Evolutionary conservation across 2,329 filamentous ascomycete species (phyloP).

Genomic region (Arthroderma sp.): DNA sequence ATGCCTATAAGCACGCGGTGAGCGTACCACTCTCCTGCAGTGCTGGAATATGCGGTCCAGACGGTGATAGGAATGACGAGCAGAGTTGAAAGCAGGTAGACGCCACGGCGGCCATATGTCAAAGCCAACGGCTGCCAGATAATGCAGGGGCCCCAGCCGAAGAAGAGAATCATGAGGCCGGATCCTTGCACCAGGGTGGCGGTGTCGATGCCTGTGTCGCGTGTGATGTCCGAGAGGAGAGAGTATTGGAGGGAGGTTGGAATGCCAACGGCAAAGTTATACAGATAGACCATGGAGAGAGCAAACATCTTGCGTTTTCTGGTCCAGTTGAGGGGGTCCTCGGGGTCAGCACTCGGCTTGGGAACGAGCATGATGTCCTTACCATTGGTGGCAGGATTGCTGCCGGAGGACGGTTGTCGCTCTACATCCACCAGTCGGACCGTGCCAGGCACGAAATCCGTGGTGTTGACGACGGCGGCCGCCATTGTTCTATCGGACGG

Average conservation of each 20-base stretch:
- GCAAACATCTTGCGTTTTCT: slow-evolving; percentile 6
- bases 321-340: slow-evolving; percentile 25
- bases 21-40: slow-evolving; percentile 35
- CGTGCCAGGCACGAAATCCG: too few relatives aligned
- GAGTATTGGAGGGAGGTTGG: slow-evolving; percentile 38
- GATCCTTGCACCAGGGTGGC: slow-evolving; percentile 36
- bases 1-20: slow-evolving; percentile 37
- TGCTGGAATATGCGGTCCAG: slow-evolving; percentile 33
- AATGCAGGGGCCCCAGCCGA: slow-evolving; percentile 37
- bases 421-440: too few relatives aligned
- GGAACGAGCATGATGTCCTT: slow-evolving; percentile 16
- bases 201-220: slow-evolving; percentile 35
- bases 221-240: slow-evolving; percentile 35
- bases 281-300: slow-evolving; percentile 21
- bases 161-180: slow-evolving; percentile 40
- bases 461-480: too few relatives aligned
- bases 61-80: slow-evolving; percentile 30
- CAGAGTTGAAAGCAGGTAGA: slow-evolving; percentile 34
- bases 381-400: too few relatives aligned
- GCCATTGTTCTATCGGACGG: too few relatives aligned
- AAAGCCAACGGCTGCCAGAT: slow-evolving; percentile 42
- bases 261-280: slow-evolving; percentile 37
- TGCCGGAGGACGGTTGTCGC: too few relatives aligned
- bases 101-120: slow-evolving; percentile 37
- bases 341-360: slow-evolving; percentile 15